phyloP scores from a whole-genome alignment of 495 filamentous ascomycete species.

The Neohortaea acidophila region DNA sequence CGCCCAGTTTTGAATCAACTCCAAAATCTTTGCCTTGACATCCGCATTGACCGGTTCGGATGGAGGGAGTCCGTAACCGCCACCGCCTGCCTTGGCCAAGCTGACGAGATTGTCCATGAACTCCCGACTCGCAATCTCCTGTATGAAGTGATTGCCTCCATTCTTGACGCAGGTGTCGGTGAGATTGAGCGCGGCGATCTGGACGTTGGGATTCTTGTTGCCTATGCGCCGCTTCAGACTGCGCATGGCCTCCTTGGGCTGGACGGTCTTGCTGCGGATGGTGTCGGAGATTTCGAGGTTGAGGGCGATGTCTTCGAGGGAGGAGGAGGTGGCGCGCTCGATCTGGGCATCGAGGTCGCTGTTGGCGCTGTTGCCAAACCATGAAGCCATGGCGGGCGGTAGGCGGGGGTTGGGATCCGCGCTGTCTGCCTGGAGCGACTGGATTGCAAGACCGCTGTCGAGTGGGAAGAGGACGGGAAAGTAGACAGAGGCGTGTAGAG shows the following conservation, averaged over 20 bases:
- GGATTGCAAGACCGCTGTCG: too few relatives aligned
- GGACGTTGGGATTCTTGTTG: conserved; percentile 91
- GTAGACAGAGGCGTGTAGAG: too few relatives aligned
- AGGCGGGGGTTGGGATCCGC: too few relatives aligned
- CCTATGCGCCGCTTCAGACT: conserved; percentile 85
- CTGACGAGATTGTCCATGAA: conserved; percentile 97
- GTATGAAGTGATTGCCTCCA: conserved; percentile 87
- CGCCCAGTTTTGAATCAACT: conserved; percentile 87
- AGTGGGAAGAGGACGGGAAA: too few relatives aligned
- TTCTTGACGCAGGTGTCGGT: conserved; percentile 99
- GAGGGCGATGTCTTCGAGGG: conserved; percentile 87
- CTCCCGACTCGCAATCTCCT: conserved; percentile 87
- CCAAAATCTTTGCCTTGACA: conserved; percentile 77
- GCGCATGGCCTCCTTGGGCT: conserved; percentile 93
- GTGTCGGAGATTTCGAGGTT: conserved; percentile 95
- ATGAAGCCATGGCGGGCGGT: conserved; percentile 73
- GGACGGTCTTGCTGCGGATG: conserved; percentile 90
- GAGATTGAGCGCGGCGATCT: conserved; percentile 82
- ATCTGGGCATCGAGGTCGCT: conserved; percentile 74
- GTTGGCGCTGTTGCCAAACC: conserved; percentile 69
- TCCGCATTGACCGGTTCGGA: conserved; percentile 54
- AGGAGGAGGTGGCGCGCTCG: conserved; percentile 83
- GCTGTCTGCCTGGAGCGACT: too few relatives aligned
- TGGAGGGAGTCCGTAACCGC: conserved; percentile 45
- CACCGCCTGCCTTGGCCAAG: conserved; percentile 43